A percentile compares a stretch with the other conserved stretches of the same genome.
Evolutionary conservation across 345 rosid genomes (phyloP).

Genomic region (Brassica carinata): DNA sequence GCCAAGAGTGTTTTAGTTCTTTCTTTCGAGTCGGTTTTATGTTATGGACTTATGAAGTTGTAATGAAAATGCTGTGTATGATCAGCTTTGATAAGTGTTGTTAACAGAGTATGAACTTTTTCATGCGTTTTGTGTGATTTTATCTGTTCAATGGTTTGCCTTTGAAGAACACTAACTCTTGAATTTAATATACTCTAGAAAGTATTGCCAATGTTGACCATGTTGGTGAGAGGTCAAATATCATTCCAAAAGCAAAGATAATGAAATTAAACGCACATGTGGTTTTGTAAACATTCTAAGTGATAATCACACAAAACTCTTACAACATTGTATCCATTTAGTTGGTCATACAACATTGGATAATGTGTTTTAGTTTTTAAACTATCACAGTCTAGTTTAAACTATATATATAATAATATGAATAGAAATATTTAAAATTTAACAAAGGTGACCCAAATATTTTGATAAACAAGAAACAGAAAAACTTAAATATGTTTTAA

Average conservation of each 20-base stretch:
- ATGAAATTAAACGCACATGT: neutral
- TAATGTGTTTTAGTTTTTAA: no score
- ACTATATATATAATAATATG: neutral
- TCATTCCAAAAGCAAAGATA: neutral
- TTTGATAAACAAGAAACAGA: neutral
- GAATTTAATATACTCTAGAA: neutral
- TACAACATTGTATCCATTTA: neutral
- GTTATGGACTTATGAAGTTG: conserved; percentile 18
- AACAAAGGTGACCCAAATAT: neutral
- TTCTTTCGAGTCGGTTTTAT: neutral
- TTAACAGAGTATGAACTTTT: neutral
- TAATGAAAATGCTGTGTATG: conserved; percentile 14
- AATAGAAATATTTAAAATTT: neutral
- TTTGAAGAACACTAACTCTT: neutral
- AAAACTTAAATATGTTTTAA: no score
- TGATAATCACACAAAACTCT: neutral
- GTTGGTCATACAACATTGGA: neutral
- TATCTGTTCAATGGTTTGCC: neutral
- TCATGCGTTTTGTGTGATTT: neutral
- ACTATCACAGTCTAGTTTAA: neutral
- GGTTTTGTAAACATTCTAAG: neutral
- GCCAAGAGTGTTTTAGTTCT: conserved; percentile 22
- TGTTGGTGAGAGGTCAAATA: neutral
- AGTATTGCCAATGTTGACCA: neutral
- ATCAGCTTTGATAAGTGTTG: conserved; percentile 15